phyloP scores from a whole-genome alignment of 257 asterid species.

The Nicotiana obtusifolia region DNA sequence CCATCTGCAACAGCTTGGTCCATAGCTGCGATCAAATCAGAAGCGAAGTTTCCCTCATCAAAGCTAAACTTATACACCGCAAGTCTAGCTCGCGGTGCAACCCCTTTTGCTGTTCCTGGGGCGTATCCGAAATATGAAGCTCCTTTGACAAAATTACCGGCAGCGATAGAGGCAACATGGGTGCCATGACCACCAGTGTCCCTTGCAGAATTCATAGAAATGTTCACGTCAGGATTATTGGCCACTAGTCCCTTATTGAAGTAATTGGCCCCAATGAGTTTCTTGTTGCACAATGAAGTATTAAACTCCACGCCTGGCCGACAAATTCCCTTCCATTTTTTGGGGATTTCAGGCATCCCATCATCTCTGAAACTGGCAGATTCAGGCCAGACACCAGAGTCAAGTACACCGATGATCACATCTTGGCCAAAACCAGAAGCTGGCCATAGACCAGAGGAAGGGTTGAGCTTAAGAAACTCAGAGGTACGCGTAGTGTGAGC shows the following conservation, averaged over 20 bases:
- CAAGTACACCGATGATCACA: conserved; percentile 13
- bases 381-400: conserved; percentile 13
- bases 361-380: conserved; percentile 10
- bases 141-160: conserved; percentile 10
- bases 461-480: conserved; percentile 7
- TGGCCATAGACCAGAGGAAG: conserved; percentile 12
- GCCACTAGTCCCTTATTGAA: conserved; percentile 11
- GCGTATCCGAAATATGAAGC: conserved; percentile 17
- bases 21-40: conserved; percentile 25
- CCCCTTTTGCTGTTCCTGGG: conserved; percentile 14
- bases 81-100: conserved; percentile 10
- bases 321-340: conserved; percentile 13
- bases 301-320: background rate
- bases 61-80: conserved; percentile 15
- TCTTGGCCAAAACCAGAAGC: conserved; percentile 11
- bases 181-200: conserved; percentile 15
- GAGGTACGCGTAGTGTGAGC: background rate
- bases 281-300: conserved; percentile 2
- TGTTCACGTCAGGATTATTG: background rate
- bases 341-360: conserved; percentile 6
- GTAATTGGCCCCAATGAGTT: conserved; percentile 13
- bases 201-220: conserved; percentile 10
- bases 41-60: conserved; percentile 13
- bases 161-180: conserved; percentile 13
- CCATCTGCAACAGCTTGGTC: conserved; percentile 25